phyloP scores from a whole-genome alignment of 768 basidiomycete genomes.

The Pluteus cervinus region DNA sequence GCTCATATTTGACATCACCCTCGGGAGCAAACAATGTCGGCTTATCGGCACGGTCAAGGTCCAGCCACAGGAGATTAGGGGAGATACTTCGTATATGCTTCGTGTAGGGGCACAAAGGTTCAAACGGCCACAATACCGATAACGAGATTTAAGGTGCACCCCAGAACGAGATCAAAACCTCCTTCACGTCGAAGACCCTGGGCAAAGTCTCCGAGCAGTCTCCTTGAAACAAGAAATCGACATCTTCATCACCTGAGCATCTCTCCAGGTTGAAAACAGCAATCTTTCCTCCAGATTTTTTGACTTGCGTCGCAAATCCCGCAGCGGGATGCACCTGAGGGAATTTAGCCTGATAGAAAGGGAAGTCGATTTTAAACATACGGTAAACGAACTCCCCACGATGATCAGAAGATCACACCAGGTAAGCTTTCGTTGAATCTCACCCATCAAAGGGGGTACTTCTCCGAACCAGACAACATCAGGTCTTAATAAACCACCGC shows the following conservation, averaged over 20 bases:
- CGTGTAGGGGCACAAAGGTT: too few species aligned
- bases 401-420: conserved; percentile 48
- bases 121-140: too few species aligned
- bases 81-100: too few species aligned
- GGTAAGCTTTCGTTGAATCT: conserved; percentile 23
- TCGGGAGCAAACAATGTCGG: too few species aligned
- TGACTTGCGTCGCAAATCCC: conserved; percentile 26
- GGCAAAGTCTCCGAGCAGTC: conserved; percentile 42
- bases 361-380: conserved; percentile 15
- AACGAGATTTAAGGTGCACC: too few species aligned
- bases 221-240: conserved; percentile 46
- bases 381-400: conserved; percentile 49
- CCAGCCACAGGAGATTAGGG: too few species aligned
- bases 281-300: conserved; percentile 29
- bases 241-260: conserved; percentile 29
- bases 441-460: conserved; percentile 26
- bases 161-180: conserved; percentile 1
- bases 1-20: too few species aligned
- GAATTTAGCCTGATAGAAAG: neutral
- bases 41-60: too few species aligned
- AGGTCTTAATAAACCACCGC: conserved; percentile 38
- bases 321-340: conserved; percentile 40
- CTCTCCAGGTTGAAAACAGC: conserved; percentile 34
- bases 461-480: conserved; percentile 61
- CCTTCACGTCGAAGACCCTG: conserved; percentile 27